These are phyloP conservation scores for Penicillium lividum DNA, from an alignment of 495 filamentous ascomycete species.

Conservation along the genomic window DNA sequence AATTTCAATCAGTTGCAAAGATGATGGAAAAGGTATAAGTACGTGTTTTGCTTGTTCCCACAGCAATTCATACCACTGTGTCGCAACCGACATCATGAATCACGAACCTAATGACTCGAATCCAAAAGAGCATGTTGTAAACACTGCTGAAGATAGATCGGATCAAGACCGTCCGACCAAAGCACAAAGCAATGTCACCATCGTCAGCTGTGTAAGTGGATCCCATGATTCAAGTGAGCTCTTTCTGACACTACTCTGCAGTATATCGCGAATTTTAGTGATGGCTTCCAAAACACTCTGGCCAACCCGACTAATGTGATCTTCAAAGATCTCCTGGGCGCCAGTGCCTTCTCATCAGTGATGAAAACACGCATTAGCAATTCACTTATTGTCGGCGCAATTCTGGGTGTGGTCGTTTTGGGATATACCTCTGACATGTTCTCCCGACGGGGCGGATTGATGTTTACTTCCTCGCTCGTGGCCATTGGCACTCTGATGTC, in stretches of 20 bases:
- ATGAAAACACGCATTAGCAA: conserved; percentile 42
- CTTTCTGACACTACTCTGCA: conserved; percentile 3
- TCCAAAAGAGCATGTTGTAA: neutral
- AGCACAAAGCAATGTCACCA: conserved; percentile 31
- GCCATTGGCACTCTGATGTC: conserved; percentile 38
- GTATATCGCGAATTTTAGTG: conserved; percentile 43
- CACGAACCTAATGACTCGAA: neutral
- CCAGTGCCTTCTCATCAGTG: conserved; percentile 27
- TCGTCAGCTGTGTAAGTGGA: conserved; percentile 28
- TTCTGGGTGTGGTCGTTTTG: conserved; percentile 35
- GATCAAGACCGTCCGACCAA: conserved; percentile 19
- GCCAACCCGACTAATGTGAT: conserved; percentile 43
- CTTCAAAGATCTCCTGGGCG: conserved; percentile 34
- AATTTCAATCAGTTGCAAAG: neutral
- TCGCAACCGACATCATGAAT: neutral
- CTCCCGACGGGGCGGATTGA: conserved; percentile 31
- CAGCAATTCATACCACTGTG: neutral
- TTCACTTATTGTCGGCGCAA: conserved; percentile 36
- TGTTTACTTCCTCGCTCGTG: conserved; percentile 37
- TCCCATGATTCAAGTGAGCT: neutral
- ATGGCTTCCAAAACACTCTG: conserved; percentile 36
- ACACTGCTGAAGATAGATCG: neutral
- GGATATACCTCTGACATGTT: conserved; percentile 37
- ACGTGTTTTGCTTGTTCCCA: neutral
- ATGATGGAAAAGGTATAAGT: neutral